phyloP scores from a whole-genome alignment of 495 filamentous ascomycete species.

The Halenospora varia region DNA sequence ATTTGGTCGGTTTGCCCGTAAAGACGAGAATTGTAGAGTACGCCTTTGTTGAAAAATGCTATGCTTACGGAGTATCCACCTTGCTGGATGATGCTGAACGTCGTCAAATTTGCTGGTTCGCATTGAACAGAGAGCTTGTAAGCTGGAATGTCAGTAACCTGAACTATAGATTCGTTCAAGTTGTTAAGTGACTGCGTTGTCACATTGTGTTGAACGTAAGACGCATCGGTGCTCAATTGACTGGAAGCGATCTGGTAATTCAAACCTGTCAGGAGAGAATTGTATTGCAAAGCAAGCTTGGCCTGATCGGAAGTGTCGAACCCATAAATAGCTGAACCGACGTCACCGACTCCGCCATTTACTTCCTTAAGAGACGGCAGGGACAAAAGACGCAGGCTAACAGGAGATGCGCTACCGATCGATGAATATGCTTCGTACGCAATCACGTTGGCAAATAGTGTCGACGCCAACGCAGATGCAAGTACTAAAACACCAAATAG shows the following conservation, averaged over 20 bases:
- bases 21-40: too few species aligned
- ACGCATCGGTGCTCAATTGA: neutral
- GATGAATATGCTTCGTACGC: neutral
- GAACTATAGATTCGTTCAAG: too few species aligned
- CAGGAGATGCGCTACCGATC: neutral
- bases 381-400: neutral
- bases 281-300: neutral
- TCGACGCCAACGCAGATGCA: neutral
- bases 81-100: too few species aligned
- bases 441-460: neutral
- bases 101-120: too few species aligned
- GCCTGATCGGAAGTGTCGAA: neutral
- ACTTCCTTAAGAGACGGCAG: neutral
- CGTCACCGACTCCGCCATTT: neutral
- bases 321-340: neutral
- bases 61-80: too few species aligned
- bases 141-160: too few species aligned
- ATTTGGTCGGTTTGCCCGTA: too few species aligned
- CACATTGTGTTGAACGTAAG: neutral
- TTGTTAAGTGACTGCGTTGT: neutral
- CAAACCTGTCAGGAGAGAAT: neutral
- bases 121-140: too few species aligned
- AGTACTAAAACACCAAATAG: neutral
- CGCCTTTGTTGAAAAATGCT: too few species aligned
- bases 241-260: neutral